phyloP scores from a whole-genome alignment of 352 stramenopile species.

The Elongisporangium senticosum region DNA sequence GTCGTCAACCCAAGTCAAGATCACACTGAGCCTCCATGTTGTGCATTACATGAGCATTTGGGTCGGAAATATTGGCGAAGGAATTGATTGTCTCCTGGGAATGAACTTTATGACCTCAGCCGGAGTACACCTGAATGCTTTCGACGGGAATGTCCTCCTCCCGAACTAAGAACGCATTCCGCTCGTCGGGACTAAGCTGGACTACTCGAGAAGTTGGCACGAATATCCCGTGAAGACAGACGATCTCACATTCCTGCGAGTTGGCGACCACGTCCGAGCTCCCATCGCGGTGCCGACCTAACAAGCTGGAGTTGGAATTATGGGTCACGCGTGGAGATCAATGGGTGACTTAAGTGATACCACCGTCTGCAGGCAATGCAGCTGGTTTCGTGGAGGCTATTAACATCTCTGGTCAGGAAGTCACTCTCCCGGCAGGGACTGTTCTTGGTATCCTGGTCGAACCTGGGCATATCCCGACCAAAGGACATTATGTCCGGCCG shows the following conservation, averaged over 20 bases:
- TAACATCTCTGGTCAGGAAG: neutral
- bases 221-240: neutral
- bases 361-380: too few relatives aligned
- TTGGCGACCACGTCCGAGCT: too few relatives aligned
- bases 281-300: too few relatives aligned
- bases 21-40: conserved; percentile 7
- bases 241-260: neutral
- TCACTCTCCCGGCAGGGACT: neutral
- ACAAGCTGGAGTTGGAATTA: neutral
- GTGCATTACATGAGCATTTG: conserved; percentile 9
- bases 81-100: conserved; percentile 6
- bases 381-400: too few relatives aligned
- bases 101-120: conserved; percentile 16
- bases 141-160: conserved; percentile 3
- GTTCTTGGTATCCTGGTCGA: neutral
- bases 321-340: conserved; percentile 4
- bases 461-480: neutral
- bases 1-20: conserved; percentile 5
- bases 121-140: conserved; percentile 4
- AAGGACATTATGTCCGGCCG: neutral
- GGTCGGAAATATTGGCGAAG: conserved; percentile 8
- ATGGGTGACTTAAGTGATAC: conserved; percentile 1
- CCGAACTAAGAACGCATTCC: conserved; percentile 11
- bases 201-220: neutral
- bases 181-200: neutral